Percentiles rank a stretch among this genome's conserved stretches.
These are phyloP conservation scores for Vigna angularis DNA, from an alignment of 306 rosid genomes.

Conservation along the genomic window DNA sequence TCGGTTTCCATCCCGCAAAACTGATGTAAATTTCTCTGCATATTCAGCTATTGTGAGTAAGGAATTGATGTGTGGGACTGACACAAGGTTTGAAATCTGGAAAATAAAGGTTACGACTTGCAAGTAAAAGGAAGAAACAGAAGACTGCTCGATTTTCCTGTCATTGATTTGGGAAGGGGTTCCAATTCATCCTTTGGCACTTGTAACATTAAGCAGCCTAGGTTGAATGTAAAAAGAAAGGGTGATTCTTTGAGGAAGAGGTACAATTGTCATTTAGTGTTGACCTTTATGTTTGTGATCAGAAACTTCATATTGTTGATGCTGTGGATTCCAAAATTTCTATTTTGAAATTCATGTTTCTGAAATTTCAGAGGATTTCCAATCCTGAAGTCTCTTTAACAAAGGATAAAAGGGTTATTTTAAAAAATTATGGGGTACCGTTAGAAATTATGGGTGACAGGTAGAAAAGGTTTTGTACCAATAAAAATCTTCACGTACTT, in stretches of 20 bases:
- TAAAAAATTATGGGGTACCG: too few species aligned
- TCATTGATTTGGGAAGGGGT: constrained; percentile 70
- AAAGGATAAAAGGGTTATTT: too few species aligned
- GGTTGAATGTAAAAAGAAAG: constrained; percentile 42
- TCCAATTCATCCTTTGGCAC: constrained; percentile 57
- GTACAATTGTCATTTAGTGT: constrained; percentile 50
- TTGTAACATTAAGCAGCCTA: constrained; percentile 46
- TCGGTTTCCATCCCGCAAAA: constrained; percentile 85
- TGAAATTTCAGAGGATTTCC: too few species aligned
- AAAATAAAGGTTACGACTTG: constrained; percentile 78
- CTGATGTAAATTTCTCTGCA: constrained; percentile 83
- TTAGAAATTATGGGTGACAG: too few species aligned
- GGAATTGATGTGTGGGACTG: constrained; percentile 76
- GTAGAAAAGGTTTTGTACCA: too few species aligned
- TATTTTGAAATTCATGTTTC: too few species aligned
- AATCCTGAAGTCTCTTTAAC: too few species aligned
- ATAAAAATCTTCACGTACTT: too few species aligned
- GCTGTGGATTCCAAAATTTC: constrained; percentile 8
- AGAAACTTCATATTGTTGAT: constrained; percentile 40
- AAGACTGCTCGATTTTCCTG: constrained; percentile 81
- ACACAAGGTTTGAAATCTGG: constrained; percentile 87
- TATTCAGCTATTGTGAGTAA: constrained; percentile 84
- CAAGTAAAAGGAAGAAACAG: constrained; percentile 87
- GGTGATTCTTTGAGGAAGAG: constrained; percentile 72
- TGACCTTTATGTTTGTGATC: background rate